Evolutionary conservation across 106 monocot species (phyloP).

Genomic region (Acorus gramineus): DNA sequence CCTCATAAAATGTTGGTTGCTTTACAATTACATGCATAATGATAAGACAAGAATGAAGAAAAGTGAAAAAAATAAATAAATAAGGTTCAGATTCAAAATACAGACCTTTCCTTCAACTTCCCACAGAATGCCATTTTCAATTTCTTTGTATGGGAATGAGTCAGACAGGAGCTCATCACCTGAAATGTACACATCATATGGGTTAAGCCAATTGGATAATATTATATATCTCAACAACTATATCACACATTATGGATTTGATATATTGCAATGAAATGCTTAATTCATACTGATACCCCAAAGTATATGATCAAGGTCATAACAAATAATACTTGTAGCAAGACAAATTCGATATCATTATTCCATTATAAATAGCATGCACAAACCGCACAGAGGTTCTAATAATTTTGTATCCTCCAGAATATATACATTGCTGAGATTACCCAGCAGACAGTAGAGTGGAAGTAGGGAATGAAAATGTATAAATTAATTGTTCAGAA

Average conservation of each 20-base stretch:
- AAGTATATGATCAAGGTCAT: too few species aligned
- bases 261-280: background rate
- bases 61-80: background rate
- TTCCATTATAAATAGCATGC: too few species aligned
- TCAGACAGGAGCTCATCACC: conserved; percentile 36
- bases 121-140: conserved; percentile 25
- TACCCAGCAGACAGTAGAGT: too few species aligned
- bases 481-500: too few species aligned
- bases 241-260: background rate
- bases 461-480: too few species aligned
- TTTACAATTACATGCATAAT: background rate
- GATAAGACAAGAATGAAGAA: too few species aligned
- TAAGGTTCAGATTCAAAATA: background rate
- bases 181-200: background rate
- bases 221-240: background rate
- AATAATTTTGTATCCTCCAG: too few species aligned
- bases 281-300: too few species aligned
- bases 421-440: too few species aligned
- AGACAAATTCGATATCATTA: too few species aligned
- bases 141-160: conserved; percentile 28
- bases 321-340: too few species aligned
- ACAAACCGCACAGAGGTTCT: too few species aligned
- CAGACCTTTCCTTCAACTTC: conserved; percentile 27
- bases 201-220: background rate
- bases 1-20: background rate